Percentiles rank a stretch among this genome's conserved stretches.
Evolutionary conservation across 306 rosid species (phyloP).

Genomic region (Fragaria ananassa): DNA sequence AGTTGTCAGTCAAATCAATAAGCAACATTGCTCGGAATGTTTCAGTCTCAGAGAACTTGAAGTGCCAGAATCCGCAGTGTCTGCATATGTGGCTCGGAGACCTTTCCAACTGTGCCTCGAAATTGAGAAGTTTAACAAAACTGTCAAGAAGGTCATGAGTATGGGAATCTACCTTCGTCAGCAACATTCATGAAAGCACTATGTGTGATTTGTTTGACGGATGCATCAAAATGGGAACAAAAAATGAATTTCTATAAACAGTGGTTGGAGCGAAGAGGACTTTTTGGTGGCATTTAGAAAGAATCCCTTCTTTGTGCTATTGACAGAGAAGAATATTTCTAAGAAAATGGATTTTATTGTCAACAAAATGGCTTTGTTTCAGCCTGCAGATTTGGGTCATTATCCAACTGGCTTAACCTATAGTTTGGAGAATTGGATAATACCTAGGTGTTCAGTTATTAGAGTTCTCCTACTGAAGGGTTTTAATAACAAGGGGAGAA

Average conservation of each 20-base stretch:
- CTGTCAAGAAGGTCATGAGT: background rate
- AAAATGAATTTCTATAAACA: background rate
- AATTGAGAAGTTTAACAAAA: background rate
- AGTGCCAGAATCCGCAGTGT: background rate
- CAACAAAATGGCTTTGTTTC: background rate
- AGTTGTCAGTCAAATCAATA: background rate
- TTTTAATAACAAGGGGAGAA: background rate
- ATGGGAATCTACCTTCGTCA: background rate
- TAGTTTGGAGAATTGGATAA: background rate
- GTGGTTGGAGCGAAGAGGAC: background rate
- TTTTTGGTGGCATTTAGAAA: background rate
- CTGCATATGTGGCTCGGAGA: background rate
- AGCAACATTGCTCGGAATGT: background rate
- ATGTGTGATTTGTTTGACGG: rapidly evolving
- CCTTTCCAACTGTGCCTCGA: background rate
- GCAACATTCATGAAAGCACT: background rate
- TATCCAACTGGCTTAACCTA: background rate
- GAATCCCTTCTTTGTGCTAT: background rate
- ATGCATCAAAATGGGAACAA: background rate
- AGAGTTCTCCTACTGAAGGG: background rate
- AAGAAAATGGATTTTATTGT: background rate
- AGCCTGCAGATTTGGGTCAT: background rate
- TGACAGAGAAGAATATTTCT: background rate
- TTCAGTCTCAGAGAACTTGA: background rate
- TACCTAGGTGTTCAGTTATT: background rate